Percentiles rank a stretch among this genome's conserved stretches.
phyloP scores from a whole-genome alignment of 345 rosid species.

The Pistacia atlantica region DNA sequence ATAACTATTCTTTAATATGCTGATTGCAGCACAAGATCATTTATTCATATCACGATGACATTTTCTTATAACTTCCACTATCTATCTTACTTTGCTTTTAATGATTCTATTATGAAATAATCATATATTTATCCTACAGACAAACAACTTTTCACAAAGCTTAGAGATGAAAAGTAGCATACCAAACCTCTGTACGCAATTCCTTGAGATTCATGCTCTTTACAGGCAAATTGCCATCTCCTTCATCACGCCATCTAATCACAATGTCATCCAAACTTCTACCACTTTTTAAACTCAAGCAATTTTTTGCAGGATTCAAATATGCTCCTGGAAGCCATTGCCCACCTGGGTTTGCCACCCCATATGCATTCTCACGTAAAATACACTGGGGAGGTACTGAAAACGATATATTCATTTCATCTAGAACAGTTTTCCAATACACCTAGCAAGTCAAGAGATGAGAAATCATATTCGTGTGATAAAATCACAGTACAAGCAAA shows the following conservation, averaged over 20 bases:
- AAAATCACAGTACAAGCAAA: neutral
- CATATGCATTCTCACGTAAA: slow-evolving; percentile 39
- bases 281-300: slow-evolving; percentile 51
- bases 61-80: neutral
- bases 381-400: slow-evolving; percentile 70
- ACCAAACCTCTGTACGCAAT: slow-evolving; percentile 82
- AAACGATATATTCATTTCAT: slow-evolving; percentile 61
- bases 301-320: slow-evolving; percentile 76
- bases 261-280: slow-evolving; percentile 62
- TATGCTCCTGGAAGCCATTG: slow-evolving; percentile 92
- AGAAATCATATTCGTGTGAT: slow-evolving; percentile 6
- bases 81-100: neutral
- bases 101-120: neutral
- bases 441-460: slow-evolving; percentile 44
- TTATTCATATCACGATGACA: neutral
- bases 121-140: neutral
- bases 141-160: neutral
- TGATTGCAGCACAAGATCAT: neutral
- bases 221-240: slow-evolving; percentile 67
- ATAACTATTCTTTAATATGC: neutral
- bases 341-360: slow-evolving; percentile 63
- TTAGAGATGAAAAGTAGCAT: slow-evolving; percentile 34
- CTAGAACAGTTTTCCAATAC: slow-evolving; percentile 79
- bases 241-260: slow-evolving; percentile 86
- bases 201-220: slow-evolving; percentile 72